Conservation (phyloP, 768 basidiomycete species). For the Agaricus sinodeliciosus region DNA sequence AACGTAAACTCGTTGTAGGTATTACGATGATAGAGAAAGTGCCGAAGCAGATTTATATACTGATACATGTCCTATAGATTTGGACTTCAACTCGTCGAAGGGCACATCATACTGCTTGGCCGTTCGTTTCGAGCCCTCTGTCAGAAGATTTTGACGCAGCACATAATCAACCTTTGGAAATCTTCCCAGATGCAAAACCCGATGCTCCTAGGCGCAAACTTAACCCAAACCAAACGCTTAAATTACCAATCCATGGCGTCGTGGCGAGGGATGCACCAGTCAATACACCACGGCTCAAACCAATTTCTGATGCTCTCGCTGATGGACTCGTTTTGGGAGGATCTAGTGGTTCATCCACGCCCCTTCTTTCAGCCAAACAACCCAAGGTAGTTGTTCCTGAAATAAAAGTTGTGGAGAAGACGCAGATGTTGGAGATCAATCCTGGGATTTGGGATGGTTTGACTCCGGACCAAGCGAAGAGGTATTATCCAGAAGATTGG, state of each 20-base stretch:
- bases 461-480: conserved; percentile 81
- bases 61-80: conserved; percentile 45
- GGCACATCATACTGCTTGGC: conserved; percentile 95
- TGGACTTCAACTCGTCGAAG: conserved; percentile 96
- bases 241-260: neutral
- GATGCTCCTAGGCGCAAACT: neutral
- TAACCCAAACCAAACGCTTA: neutral
- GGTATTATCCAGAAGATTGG: conserved; percentile 92
- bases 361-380: neutral
- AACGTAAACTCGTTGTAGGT: conserved; percentile 62
- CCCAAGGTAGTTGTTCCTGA: neutral
- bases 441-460: conserved; percentile 97
- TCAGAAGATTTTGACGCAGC: neutral
- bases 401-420: conserved; percentile 89
- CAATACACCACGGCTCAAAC: conserved; percentile 4
- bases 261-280: conserved; percentile 7
- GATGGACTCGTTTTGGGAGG: neutral
- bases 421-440: conserved; percentile 97
- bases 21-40: neutral
- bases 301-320: neutral
- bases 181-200: neutral
- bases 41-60: neutral
- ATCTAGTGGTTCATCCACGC: neutral
- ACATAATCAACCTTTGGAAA: no score
- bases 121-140: conserved; percentile 42